Base-by-base conservation (phyloP, 352 stramenopile genomes). In the Halophytophthora polymorphica region DNA sequence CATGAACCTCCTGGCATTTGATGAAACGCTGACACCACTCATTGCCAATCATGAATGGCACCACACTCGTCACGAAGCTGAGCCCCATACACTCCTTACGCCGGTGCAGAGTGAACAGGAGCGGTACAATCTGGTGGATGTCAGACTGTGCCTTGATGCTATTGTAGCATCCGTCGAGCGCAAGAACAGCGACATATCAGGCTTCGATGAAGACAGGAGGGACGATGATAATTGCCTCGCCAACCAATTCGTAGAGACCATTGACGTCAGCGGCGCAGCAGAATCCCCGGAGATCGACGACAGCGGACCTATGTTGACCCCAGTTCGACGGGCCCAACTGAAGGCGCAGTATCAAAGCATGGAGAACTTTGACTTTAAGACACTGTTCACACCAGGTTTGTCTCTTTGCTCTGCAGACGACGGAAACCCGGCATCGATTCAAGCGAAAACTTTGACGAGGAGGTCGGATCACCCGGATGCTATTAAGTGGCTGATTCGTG, bases 41-140 rank as follows among this genome's bases (percentile, higher is more conserved):
- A 39, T 77, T n/a, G 34, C 47, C 0, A 81, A 85, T n/a, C 54
- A 76, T 29, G 64, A 77, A 5, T 85, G 74, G 74, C n/a, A 63
- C 1, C 34, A 69, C 14, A 33, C 51, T 47, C 42, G 28, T 14
- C 31, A 60, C 6, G 45, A 12, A 17, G 21, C 36, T 6, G 4
- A 38, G 14, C 33, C 21, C 2, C 6, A 54, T 8, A 60, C 41
- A n/a, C 41, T 74, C 19, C 29, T 72, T 25, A 38, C 47, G 14
- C 51, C 72, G 45, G 35, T 31, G 19, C 40, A 61, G 46, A 58
- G 34, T 12, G 36, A 54, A 34, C 36, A 47, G 8, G 58, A 68
- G 31, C 45, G 53, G 11, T 60, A 60, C 23, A 31, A 61, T 39
- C 38, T 31, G 17, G 50, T 54, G 8, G 56, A 65, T 28, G 38